Conservation (phyloP, 768 basidiomycete genomes). For the Agrocybe praecox region DNA sequence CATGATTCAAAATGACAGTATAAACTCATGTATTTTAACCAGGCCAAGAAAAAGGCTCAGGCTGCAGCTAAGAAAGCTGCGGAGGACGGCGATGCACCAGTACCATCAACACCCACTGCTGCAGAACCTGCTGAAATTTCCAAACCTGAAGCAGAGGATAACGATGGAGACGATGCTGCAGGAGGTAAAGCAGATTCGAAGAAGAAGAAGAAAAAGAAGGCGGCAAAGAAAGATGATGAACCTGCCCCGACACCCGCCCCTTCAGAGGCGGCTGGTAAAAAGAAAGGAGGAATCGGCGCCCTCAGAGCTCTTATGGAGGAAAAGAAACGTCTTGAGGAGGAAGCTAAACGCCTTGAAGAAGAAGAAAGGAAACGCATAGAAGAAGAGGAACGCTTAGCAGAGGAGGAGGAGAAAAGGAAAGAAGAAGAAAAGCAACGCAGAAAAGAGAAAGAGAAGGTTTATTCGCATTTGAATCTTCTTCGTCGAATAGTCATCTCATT, state of each 20-base stretch:
- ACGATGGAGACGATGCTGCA: conserved; percentile 61
- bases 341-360: conserved; percentile 83
- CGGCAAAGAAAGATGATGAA: conserved; percentile 63
- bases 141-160: conserved; percentile 54
- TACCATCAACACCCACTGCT: conserved; percentile 28
- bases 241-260: conserved; percentile 43
- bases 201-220: conserved; percentile 92
- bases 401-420: conserved; percentile 77
- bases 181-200: conserved; percentile 59
- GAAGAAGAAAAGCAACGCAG: conserved; percentile 83
- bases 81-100: conserved; percentile 29
- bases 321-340: conserved; percentile 87
- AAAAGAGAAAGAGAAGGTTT: conserved; percentile 90
- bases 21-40: conserved; percentile 10
- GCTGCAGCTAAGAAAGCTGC: conserved; percentile 78
- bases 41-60: conserved; percentile 97
- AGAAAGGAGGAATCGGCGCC: conserved; percentile 81
- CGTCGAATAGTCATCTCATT: conserved; percentile 6
- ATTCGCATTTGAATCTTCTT: conserved; percentile 3
- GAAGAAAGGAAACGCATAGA: conserved; percentile 84
- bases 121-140: conserved; percentile 28
- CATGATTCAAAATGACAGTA: conserved; percentile 5
- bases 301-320: conserved; percentile 92
- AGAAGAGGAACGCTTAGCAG: conserved; percentile 85
- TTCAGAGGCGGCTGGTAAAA: conserved; percentile 47